Conservation (phyloP, 768 basidiomycete genomes). For the Agaricus subrufescens region DNA sequence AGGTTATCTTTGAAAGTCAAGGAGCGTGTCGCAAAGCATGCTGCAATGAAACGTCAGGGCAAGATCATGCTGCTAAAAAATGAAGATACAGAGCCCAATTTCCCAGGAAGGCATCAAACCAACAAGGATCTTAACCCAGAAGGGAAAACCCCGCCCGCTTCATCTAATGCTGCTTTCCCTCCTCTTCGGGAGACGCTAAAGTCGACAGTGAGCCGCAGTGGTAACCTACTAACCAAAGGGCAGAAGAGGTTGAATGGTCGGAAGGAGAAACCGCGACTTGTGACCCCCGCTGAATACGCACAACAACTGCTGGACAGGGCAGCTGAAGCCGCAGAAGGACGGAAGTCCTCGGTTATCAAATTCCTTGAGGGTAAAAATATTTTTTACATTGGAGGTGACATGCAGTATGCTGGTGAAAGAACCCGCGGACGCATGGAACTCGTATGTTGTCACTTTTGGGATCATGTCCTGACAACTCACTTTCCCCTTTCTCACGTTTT, state of each 20-base stretch:
- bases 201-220: neutral
- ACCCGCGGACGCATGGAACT: conserved; percentile 58
- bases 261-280: conserved; percentile 34
- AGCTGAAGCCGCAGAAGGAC: conserved; percentile 4
- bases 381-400: conserved; percentile 58
- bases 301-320: conserved; percentile 33
- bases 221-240: conserved; percentile 8
- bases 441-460: conserved; percentile 36
- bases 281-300: conserved; percentile 53
- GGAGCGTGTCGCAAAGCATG: conserved; percentile 29
- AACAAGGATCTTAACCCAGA: conserved; percentile 20
- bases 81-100: conserved; percentile 11
- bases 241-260: conserved; percentile 18
- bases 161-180: neutral
- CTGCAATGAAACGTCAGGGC: conserved; percentile 21
- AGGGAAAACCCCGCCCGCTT: conserved; percentile 14
- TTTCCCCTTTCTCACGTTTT: neutral
- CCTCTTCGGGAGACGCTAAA: conserved; percentile 12
- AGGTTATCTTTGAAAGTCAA: conserved; percentile 27
- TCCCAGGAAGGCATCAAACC: conserved; percentile 9
- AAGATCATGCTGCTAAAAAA: conserved; percentile 23
- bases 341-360: conserved; percentile 14
- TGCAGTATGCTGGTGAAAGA: conserved; percentile 40
- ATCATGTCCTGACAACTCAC: neutral
- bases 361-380: conserved; percentile 52